Evolutionary conservation across 208 protist genomes (phyloP), one percentile per base, ranked within the genome.

Genomic region (Phytomonas sp.): DNA sequence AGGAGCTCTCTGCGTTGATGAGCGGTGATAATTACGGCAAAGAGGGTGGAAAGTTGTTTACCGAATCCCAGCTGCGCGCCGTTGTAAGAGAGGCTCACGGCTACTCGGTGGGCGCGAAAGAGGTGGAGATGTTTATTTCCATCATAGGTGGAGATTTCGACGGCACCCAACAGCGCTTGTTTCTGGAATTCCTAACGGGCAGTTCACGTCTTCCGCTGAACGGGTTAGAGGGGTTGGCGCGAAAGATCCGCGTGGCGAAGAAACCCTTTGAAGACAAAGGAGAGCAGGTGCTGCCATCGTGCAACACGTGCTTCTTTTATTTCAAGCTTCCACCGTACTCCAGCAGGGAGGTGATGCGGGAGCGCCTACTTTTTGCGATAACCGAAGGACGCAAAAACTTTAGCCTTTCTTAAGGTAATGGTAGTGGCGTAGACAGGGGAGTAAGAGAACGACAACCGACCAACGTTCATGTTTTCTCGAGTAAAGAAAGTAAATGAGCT

Each of bases 291-390:
- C 79, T 97, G 28, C 93, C 93, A 0, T 97, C 93, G 2, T 94
- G 88, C 73, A 97, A 92, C 73, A 97, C 93, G 2, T 97, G 93
- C 73, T 97, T 97, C 60, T 65, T 92, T 17, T 97, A 97, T 70
- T 71, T 97, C 34, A 97, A 97, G 74, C 77, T 97, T 28, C 93
- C 93, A 4, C 88, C 90, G 8, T 97, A 97, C 76, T 83, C 70
- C 29, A 84, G 82, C 0, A 61, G 72, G 11, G 82, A 85, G 2
- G 84, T 85, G 36, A 92, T 97, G 87, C 77, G 79, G 56, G 70
- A 70, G 51, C 87, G 90, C 8, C 74, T 97, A 33, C 61, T 90
- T 2, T 61, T 87, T 20, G 88, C 91, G n/a, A 80, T 96, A 61
- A 91, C 81, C 1, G 89, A 96, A 59, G 87, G 91, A 4, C 71